Evolutionary conservation across 2,329 filamentous ascomycete genomes (phyloP).

Genomic region (Alternaria incomplexa): DNA sequence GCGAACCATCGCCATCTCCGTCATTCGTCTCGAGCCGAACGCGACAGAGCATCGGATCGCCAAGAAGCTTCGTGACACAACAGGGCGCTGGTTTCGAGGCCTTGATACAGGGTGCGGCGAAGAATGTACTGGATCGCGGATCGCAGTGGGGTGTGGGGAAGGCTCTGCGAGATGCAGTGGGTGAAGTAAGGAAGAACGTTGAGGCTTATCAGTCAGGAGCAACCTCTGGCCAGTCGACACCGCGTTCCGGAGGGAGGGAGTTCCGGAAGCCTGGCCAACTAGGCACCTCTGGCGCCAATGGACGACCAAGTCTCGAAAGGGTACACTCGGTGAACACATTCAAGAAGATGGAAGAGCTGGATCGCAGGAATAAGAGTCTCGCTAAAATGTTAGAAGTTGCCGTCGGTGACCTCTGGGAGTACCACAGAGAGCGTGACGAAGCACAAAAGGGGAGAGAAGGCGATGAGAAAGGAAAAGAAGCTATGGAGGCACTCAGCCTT

Average conservation of each 20-base stretch:
- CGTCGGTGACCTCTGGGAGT: constrained; percentile 66
- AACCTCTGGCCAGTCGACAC: constrained; percentile 38
- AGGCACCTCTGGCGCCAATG: constrained; percentile 21
- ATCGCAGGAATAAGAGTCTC: constrained; percentile 70
- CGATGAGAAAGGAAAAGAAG: constrained; percentile 34
- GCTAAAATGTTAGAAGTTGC: constrained; percentile 72
- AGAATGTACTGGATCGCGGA: constrained; percentile 73
- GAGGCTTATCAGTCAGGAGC: constrained; percentile 63
- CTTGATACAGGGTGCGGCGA: constrained; percentile 77
- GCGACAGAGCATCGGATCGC: constrained; percentile 36
- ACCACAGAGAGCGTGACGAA: constrained; percentile 61
- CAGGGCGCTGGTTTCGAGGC: constrained; percentile 64
- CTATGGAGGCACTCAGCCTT: constrained; percentile 52
- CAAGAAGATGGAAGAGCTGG: constrained; percentile 54
- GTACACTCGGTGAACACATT: constrained; percentile 29
- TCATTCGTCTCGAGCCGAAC: constrained; percentile 32
- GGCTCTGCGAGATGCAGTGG: constrained; percentile 79
- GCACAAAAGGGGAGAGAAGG: constrained; percentile 35
- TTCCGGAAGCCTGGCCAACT: constrained; percentile 39
- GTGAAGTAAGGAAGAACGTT: constrained; percentile 79
- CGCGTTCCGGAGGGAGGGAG: constrained; percentile 43
- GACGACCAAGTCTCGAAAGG: constrained; percentile 29
- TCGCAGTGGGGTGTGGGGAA: constrained; percentile 82
- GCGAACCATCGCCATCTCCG: constrained; percentile 35
- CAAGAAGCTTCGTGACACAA: constrained; percentile 35